Evolutionary conservation across 331 rosid species (phyloP).

Genomic region (Dryas integrifolia): DNA sequence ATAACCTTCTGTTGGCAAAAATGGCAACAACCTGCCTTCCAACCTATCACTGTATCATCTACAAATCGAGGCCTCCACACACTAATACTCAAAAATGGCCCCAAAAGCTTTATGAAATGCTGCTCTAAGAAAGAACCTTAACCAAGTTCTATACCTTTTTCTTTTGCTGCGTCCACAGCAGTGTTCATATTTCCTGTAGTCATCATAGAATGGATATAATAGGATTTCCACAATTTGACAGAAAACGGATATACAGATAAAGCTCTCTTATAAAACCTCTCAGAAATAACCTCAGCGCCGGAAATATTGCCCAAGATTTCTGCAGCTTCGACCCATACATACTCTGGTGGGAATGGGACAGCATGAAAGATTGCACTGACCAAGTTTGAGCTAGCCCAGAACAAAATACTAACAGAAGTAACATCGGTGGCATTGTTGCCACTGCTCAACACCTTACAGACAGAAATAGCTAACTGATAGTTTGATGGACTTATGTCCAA

Average conservation of each 20-base stretch:
- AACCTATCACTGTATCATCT: conserved; percentile 21
- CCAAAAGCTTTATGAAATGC: conserved; percentile 19
- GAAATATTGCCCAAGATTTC: conserved; percentile 43
- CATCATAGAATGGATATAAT: conserved; percentile 35
- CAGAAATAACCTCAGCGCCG: conserved; percentile 53
- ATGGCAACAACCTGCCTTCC: conserved; percentile 19
- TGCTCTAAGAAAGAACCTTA: conserved; percentile 19
- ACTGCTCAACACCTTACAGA: conserved; percentile 59
- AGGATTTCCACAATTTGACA: conserved; percentile 62
- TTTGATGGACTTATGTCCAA: conserved; percentile 73
- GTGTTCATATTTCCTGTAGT: conserved; percentile 39
- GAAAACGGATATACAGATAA: conserved; percentile 77
- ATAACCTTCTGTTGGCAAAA: conserved; percentile 15
- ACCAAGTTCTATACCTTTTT: conserved; percentile 60
- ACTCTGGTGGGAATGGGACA: conserved; percentile 81
- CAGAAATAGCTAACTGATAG: conserved; percentile 58
- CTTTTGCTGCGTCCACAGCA: conserved; percentile 60
- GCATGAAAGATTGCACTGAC: conserved; percentile 63
- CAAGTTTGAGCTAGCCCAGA: conserved; percentile 83
- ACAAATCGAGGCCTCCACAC: conserved; percentile 23
- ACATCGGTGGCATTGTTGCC: conserved; percentile 29
- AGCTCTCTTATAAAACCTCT: conserved; percentile 64
- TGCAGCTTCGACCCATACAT: conserved; percentile 80
- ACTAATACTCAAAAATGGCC: conserved; percentile 27
- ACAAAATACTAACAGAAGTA: conserved; percentile 51